Evolutionary conservation across 1,284 basidiomycete genomes (phyloP), one percentile per base, ranked within the genome.

Genomic region (Flammula alnicola): DNA sequence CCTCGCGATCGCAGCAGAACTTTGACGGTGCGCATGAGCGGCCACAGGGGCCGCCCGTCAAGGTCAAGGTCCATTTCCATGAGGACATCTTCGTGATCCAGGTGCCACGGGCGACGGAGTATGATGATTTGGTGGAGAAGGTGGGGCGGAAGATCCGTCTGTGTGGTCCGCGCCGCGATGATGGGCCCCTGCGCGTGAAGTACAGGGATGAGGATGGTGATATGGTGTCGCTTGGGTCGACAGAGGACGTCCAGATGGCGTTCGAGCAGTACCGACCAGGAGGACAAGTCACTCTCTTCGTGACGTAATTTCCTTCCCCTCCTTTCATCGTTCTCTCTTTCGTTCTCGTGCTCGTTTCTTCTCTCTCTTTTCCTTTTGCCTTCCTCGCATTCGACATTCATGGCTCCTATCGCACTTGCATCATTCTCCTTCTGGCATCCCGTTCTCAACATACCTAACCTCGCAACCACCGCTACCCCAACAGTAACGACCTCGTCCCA

Each of bases 141-240:
- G 93, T 98, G 3, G 85, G 90, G 23, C 88, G 88, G 73, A 98
- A 98, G 80, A 92, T 98, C 58, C 81, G 91, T 17, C 74, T 95
- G 14, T 95, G 93, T 65, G 91, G 92, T 17, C 86, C 85, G 3
- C 77, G 85, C 47, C 75, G 89, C 30, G 84, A 86, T 32, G 84
- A 88, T 64, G 80, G 82, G 20, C 87, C 89, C 0, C 70, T 95
- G 59, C 84, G 91, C 44, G 84, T 95, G 57, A 93, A 91, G 68
- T 95, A 95, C 69, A 84, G 79, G 66, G 93, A 95, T 69, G 93
- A 95, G 65, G 92, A 95, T 60, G 91, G 91, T n/a, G 93, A 95
- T 66, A 76, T 91, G 77, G 83, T 95, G 40, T 86, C 84, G 30
- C 78, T 95, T 54, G 87, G 86, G 23, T 92, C 89, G 42, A 93